These are phyloP conservation scores for Penicillium arizonense DNA, from an alignment of 495 filamentous ascomycete species.

Conservation along the genomic window DNA sequence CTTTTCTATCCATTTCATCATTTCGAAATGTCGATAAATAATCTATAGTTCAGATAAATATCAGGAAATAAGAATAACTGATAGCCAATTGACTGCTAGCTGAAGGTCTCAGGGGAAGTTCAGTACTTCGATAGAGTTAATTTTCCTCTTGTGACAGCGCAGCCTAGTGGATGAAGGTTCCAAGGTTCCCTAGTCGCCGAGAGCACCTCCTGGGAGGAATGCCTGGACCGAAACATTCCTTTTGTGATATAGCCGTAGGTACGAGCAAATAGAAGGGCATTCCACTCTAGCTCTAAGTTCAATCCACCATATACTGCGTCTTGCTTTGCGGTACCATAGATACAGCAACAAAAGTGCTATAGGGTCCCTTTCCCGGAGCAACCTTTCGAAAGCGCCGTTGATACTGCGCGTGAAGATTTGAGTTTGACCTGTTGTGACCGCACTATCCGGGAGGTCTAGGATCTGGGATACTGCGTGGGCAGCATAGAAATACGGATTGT, in stretches of 20 bases:
- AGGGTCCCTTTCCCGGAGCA: slow-evolving; percentile 38
- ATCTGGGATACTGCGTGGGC: slow-evolving; percentile 34
- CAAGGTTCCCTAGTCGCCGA: not conserved
- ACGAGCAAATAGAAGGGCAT: slow-evolving; percentile 42
- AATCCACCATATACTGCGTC: slow-evolving; percentile 44
- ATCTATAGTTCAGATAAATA: too few relatives aligned
- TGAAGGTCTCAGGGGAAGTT: too few relatives aligned
- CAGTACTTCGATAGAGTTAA: too few relatives aligned
- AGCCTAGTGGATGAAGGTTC: too few relatives aligned
- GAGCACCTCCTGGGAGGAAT: slow-evolving; percentile 22
- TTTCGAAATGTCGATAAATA: too few relatives aligned
- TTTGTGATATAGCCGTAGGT: slow-evolving; percentile 29
- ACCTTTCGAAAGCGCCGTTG: slow-evolving; percentile 24
- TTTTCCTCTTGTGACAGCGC: too few relatives aligned
- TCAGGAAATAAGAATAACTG: too few relatives aligned
- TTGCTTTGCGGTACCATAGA: slow-evolving; percentile 44
- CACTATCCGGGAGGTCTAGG: slow-evolving; percentile 21
- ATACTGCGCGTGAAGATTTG: slow-evolving; percentile 27
- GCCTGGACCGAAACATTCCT: slow-evolving; percentile 22
- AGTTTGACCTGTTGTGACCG: slow-evolving; percentile 23
- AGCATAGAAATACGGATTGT: slow-evolving; percentile 39
- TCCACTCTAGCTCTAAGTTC: slow-evolving; percentile 40
- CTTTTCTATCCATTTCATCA: too few relatives aligned
- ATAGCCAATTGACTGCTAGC: too few relatives aligned
- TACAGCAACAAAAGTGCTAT: slow-evolving; percentile 43